These are phyloP conservation scores for Trichomonas tenax DNA, from an alignment of 208 protist genomes.

Conservation along the genomic window DNA sequence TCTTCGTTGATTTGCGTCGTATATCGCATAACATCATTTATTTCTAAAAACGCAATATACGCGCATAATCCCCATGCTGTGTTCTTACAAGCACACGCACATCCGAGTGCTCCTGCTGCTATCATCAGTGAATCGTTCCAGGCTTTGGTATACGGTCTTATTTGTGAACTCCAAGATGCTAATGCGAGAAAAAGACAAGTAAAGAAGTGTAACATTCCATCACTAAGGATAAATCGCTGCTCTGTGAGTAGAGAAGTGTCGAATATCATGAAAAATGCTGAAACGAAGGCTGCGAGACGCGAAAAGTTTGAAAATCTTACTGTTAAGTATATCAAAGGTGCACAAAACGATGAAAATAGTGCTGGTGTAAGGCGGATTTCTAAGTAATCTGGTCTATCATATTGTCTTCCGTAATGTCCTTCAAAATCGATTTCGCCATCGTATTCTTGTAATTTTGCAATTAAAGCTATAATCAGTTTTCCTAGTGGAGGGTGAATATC, in stretches of 20 bases:
- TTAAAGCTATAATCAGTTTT: background rate
- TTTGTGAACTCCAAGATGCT: background rate
- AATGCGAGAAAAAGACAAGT: background rate
- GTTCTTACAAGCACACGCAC: background rate
- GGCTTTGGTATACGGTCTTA: background rate
- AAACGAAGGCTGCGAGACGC: background rate
- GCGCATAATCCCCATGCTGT: background rate
- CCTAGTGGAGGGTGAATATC: slow-evolving; percentile 9
- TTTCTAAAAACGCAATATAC: background rate
- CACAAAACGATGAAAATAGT: slow-evolving; percentile 1
- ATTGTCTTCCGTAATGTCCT: background rate
- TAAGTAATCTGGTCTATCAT: background rate
- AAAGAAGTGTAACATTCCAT: slow-evolving; percentile 17
- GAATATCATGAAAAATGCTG: background rate
- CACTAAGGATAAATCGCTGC: background rate
- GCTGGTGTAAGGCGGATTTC: background rate
- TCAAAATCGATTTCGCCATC: background rate
- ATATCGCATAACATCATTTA: background rate
- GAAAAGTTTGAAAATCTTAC: background rate
- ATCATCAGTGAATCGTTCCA: background rate
- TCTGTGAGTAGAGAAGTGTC: background rate
- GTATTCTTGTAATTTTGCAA: slow-evolving; percentile 2
- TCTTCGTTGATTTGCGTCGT: background rate
- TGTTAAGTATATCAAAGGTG: background rate
- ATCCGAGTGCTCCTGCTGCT: background rate